Base-by-base conservation (phyloP, 2,329 filamentous ascomycete species). In the Pseudocercospora eumusae region DNA sequence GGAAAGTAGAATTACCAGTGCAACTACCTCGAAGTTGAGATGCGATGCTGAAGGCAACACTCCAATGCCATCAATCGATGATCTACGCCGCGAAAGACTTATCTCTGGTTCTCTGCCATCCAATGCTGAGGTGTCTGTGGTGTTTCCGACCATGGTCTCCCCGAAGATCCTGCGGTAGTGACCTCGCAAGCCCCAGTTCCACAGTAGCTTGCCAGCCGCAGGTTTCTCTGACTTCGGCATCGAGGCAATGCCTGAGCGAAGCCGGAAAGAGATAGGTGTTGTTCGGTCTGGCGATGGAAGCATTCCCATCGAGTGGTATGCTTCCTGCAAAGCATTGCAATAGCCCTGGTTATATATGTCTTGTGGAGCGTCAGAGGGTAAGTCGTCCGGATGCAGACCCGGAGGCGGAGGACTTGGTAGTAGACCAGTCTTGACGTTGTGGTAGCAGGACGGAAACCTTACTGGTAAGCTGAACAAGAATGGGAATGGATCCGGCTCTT, bases 401-500 rank as follows among this genome's bases (percentile, higher is more conserved):
- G 52, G 4, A 33, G 52, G 52, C 28, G 27, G 49, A 27, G 18
- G n/a, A 11, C 2, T 13, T 11, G 18, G n/a, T 7, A 36, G 27
- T 23, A 20, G 52, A 40, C 21, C n/a, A 25, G 47, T 28, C 20
- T 15, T 31, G 18, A 44, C 23, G 21, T 60, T 21, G 15, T 60
- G 33, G 25, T 33, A 28, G 55, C 55, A 57, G 21, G 25, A 4
- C 28, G 55, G 55, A 23, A 57, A 28, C 15, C 55, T 47, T 15
- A 18, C 9, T 31, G 40, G 36, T 36, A 20, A 44, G 7, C 50
- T 49, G 33, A 45, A 27, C 20, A 60, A 15, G 36, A 60, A 60
- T 11, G n/a, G 13, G 10, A 60, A 23, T 21, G 57, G 57, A n/a
- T 60, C 44, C 1, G 57, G 49, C 33, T 60, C 57, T n/a, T 53